Base-by-base conservation (phyloP, 1,139 yeast genomes). In the Yamadazyma sp. region DNA sequence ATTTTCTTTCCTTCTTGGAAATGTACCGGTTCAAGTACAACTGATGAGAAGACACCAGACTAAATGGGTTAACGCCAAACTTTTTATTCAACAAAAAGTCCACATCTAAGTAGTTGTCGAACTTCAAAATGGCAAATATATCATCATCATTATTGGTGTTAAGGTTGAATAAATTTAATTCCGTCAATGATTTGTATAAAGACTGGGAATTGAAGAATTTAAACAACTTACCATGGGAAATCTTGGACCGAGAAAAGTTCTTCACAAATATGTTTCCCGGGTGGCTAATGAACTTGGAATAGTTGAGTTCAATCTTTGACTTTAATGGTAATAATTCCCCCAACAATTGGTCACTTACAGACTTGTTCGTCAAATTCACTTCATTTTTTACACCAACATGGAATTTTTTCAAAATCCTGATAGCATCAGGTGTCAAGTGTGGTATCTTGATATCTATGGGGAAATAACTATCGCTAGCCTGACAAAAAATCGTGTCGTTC, bases 211-310 rank as follows among this genome's bases (percentile, higher is more conserved):
- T 52, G 42, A 67, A 61, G 43, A 51, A 63, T 4, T 51, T 48
- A 33, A 47, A 55, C 30, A 67, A 43, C 13, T 48, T 52, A 24
- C 50, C 35, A 17, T 54, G 46, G 29, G 47, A 47, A 18, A 56
- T 46, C 30, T 49, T 43, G n/a, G 35, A 35, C 18, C 46, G 46
- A 0, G 61, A 48, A 23, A 67, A 45, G 33, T 82, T 77, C 43
- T 81, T 72, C 21, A 82, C 73, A 52, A 79, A 81, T 23, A 82
- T 55, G 48, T 78, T 77, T 0, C 86, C 87, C 1, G 89, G 88
- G 46, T 81, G 82, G 16, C 82, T 76, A 22, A 80, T 56, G 21
- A 81, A 73, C 39, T 70, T 62, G 24, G 70, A 64, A 45, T 62
- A 61, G 6, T 37, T 35, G 4, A 36, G 28, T 8, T 33, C 37